A percentile compares a stretch with the other conserved stretches of the same genome.
Conservation (phyloP, 2,329 filamentous ascomycete genomes). For the Pseudogymnoascus sp. region DNA sequence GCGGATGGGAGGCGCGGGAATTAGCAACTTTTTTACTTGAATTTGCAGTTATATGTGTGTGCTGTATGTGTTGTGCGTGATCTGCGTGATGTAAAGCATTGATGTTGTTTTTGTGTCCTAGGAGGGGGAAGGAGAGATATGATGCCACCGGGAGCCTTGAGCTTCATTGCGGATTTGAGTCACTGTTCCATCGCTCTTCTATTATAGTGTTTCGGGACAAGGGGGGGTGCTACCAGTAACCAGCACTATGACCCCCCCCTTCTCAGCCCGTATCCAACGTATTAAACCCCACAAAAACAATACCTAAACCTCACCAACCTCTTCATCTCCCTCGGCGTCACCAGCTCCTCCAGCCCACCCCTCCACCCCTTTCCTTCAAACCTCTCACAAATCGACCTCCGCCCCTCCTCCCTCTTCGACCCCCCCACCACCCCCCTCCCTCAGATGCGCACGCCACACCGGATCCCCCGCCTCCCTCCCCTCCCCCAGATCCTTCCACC, state of each 20-base stretch:
- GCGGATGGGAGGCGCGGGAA: background rate
- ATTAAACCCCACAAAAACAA: background rate
- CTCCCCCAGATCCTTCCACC: background rate
- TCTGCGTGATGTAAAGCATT: too few species aligned
- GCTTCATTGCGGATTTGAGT: too few species aligned
- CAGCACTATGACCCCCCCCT: too few species aligned
- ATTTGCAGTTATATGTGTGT: background rate
- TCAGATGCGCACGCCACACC: background rate
- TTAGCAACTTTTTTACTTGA: background rate
- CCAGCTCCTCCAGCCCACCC: background rate
- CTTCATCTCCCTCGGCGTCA: background rate
- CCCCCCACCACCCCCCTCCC: background rate
- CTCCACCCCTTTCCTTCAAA: background rate
- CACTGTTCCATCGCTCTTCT: too few species aligned
- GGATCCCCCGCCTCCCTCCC: background rate
- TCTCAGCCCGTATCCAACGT: too few species aligned
- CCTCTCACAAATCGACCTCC: background rate
- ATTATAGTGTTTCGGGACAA: too few species aligned
- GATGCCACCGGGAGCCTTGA: too few species aligned
- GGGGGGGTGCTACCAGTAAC: too few species aligned
- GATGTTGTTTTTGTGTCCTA: background rate
- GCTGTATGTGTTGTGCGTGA: background rate
- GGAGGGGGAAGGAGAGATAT: too few species aligned
- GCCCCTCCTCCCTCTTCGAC: rapidly evolving
- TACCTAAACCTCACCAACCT: background rate